A percentile compares a stretch with the other conserved stretches of the same genome.
phyloP scores from a whole-genome alignment of 2,329 filamentous ascomycete genomes.

The Aureobasidium mangrovei region DNA sequence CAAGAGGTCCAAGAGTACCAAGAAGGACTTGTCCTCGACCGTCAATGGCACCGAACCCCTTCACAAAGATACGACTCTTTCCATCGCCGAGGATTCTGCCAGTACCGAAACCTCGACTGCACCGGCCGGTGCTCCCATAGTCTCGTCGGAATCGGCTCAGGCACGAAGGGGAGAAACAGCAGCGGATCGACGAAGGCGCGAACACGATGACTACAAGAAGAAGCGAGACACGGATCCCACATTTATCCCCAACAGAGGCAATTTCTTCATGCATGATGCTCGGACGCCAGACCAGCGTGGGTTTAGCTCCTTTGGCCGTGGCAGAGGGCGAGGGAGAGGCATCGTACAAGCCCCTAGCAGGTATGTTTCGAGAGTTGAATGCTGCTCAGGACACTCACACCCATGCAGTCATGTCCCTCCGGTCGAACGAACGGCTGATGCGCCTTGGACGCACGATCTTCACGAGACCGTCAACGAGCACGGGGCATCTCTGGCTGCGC shows the following conservation, averaged over 20 bases:
- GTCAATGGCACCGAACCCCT: background rate
- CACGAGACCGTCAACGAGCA: conserved; percentile 54
- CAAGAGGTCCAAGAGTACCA: conserved; percentile 1
- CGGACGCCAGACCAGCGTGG: conserved; percentile 69
- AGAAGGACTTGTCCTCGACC: background rate
- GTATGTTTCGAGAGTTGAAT: background rate
- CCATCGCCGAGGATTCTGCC: background rate
- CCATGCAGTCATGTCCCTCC: conserved; percentile 18
- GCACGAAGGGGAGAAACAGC: conserved; percentile 42
- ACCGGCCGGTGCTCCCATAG: conserved; percentile 7
- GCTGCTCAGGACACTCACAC: background rate
- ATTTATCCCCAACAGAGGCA: conserved; percentile 87
- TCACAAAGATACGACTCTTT: background rate
- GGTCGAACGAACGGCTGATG: conserved; percentile 56
- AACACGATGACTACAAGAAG: conserved; percentile 85
- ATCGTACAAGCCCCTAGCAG: conserved; percentile 2
- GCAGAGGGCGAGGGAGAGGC: conserved; percentile 48
- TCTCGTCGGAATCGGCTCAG: background rate
- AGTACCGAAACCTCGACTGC: background rate
- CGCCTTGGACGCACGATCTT: conserved; percentile 88
- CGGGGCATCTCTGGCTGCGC: background rate
- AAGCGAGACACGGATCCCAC: conserved; percentile 82
- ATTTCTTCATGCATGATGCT: conserved; percentile 95
- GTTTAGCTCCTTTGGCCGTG: conserved; percentile 62
- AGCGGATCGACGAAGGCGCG: conserved; percentile 65